Percentiles rank a stretch among this genome's conserved stretches.
Evolutionary conservation across 164 flowering plant species (phyloP).

Genomic region (Saururus chinensis): DNA sequence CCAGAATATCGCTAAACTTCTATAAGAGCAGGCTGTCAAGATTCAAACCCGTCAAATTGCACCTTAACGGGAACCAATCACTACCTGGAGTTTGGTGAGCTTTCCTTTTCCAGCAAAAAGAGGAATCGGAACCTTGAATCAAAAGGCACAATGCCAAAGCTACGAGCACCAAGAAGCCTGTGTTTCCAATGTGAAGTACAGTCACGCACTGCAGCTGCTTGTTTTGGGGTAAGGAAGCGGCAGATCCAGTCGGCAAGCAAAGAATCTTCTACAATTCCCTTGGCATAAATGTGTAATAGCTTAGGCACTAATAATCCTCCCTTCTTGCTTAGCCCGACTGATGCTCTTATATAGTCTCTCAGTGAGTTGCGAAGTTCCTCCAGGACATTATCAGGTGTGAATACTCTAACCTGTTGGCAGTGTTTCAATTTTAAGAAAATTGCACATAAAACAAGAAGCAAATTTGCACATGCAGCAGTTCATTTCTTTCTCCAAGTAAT

Average conservation of each 20-base stretch:
- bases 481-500: too few species aligned
- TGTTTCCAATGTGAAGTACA: slow-evolving; percentile 16
- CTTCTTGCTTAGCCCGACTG: slow-evolving; percentile 31
- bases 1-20: neutral
- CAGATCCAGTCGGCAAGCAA: slow-evolving; percentile 32
- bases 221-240: slow-evolving; percentile 28
- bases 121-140: slow-evolving; percentile 37
- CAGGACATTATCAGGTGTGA: slow-evolving; percentile 22
- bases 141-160: slow-evolving; percentile 25
- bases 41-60: neutral
- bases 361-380: slow-evolving; percentile 22
- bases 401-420: slow-evolving; percentile 23
- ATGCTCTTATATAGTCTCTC: slow-evolving; percentile 35
- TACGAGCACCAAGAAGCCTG: slow-evolving; percentile 27
- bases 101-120: slow-evolving; percentile 17
- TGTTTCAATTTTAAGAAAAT: too few species aligned
- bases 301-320: slow-evolving; percentile 35
- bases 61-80: neutral
- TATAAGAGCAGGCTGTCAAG: neutral
- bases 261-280: slow-evolving; percentile 27
- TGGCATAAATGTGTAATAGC: slow-evolving; percentile 28
- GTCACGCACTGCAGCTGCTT: slow-evolving; percentile 25
- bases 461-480: neutral
- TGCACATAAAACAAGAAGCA: neutral
- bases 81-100: slow-evolving; percentile 2